A percentile compares a stretch with the other conserved stretches of the same genome.
Conservation (phyloP, 2,329 filamentous ascomycete species). For the Aspergillus candidus region DNA sequence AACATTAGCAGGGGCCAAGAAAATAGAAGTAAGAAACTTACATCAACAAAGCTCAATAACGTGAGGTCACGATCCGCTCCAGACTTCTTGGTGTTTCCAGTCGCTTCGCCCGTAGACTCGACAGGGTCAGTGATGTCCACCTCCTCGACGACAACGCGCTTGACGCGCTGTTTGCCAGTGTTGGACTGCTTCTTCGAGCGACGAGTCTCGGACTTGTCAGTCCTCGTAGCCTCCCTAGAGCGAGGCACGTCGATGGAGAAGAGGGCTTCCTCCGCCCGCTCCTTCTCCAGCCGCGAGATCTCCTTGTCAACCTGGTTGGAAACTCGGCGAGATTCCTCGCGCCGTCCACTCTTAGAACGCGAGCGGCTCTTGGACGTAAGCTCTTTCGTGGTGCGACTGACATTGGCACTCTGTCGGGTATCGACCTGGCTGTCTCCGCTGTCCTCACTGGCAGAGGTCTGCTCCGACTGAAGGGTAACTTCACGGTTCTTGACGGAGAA, state of each 20-base stretch:
- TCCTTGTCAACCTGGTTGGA: slow-evolving; percentile 33
- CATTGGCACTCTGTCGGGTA: slow-evolving; percentile 25
- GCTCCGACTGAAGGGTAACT: slow-evolving; percentile 24
- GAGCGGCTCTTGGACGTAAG: slow-evolving; percentile 26
- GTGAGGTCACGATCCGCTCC: slow-evolving; percentile 41
- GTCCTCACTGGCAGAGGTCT: slow-evolving; percentile 17
- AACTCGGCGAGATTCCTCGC: slow-evolving; percentile 26
- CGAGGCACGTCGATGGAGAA: slow-evolving; percentile 32
- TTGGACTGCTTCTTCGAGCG: slow-evolving; percentile 29
- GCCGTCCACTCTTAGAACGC: slow-evolving; percentile 18
- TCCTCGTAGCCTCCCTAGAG: slow-evolving; percentile 18
- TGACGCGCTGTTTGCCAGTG: slow-evolving; percentile 35
- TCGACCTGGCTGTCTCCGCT: slow-evolving; percentile 30
- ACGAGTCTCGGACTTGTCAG: slow-evolving; percentile 15
- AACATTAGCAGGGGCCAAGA: neutral
- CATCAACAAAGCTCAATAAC: slow-evolving; percentile 50
- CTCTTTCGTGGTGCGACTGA: slow-evolving; percentile 26
- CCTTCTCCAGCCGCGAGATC: slow-evolving; percentile 30
- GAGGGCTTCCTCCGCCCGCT: slow-evolving; percentile 34
- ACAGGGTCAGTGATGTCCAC: slow-evolving; percentile 26
- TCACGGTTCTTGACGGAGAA: slow-evolving; percentile 19
- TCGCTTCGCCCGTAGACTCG: slow-evolving; percentile 20
- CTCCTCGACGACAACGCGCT: slow-evolving; percentile 33
- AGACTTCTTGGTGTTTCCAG: slow-evolving; percentile 24
- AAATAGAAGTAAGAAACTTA: slow-evolving; percentile 16